Evolutionary conservation across 441 rosid species (phyloP), one percentile per base, ranked within the genome.

Genomic region (Aquilaria agallochum): DNA sequence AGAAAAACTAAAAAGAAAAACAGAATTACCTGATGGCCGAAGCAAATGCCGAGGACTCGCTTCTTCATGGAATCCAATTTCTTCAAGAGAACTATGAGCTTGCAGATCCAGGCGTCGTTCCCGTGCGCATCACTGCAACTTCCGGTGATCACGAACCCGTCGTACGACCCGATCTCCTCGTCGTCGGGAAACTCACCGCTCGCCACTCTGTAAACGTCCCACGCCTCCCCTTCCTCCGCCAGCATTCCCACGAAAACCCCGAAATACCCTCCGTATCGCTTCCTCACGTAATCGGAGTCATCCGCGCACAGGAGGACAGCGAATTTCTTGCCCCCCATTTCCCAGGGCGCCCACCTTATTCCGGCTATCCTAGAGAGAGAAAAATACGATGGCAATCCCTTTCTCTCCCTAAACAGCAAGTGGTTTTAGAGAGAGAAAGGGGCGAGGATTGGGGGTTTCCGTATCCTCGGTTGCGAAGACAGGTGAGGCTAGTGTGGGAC

Each of bases 61-160:
- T 78, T 88, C 67, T 80, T 74, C 78, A 70, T 31, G 20, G 80
- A 67, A 70, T 83, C 78, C 78, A 83, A 56, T 50, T 63, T 76
- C 68, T 58, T 77, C 64, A 88, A 52, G 40, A 85, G 73, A 34
- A 48, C 40, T n/a, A 87, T 8, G 8, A 85, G 81, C 46, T 52
- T 67, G 33, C 77, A 77, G 85, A 87, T 83, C 91, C 95, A 87
- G 49, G 47, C 71, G 60, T 87, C 93, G 62, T 80, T 68, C 9
- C 76, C 73, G 46, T 87, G 80, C 49, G 90, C 94, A 71, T 87
- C 88, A 67, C 62, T 78, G 73, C 85, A 82, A 62, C 94, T 87
- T 3, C 94, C 94, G 3, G 88, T 82, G 66, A 87, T 79, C 27
- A 87, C 88, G 59, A 79, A 87, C 14, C 94, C 94, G 48, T 87